Conservation (phyloP, 306 rosid genomes). For the Aeschynomene evenia region DNA sequence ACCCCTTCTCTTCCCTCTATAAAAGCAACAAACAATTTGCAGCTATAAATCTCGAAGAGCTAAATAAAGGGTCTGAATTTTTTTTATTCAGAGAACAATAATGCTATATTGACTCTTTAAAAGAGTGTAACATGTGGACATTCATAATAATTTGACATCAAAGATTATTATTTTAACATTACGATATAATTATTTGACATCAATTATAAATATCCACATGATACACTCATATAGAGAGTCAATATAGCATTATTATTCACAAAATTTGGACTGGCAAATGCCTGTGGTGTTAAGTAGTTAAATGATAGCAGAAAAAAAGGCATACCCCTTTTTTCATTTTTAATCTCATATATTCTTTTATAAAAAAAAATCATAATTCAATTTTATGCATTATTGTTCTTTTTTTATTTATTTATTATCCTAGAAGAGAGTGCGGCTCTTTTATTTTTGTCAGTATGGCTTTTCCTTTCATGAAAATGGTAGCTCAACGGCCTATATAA, state of each 20-base stretch:
- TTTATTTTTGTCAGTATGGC: constrained; percentile 48
- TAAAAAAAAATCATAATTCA: neutral
- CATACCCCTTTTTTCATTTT: neutral
- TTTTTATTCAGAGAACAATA: too few species aligned
- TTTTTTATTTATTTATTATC: neutral
- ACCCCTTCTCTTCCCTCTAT: constrained; percentile 20
- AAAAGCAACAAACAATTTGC: constrained; percentile 25
- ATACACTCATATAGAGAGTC: too few species aligned
- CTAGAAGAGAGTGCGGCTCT: constrained; percentile 43
- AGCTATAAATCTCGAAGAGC: constrained; percentile 31
- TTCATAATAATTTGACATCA: too few species aligned
- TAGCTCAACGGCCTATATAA: constrained; percentile 57
- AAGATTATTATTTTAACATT: too few species aligned
- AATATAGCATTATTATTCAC: too few species aligned
- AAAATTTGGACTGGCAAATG: constrained; percentile 2
- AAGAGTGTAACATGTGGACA: too few species aligned
- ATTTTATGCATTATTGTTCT: neutral
- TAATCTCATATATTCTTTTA: neutral
- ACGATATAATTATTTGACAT: too few species aligned
- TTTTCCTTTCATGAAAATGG: constrained; percentile 23
- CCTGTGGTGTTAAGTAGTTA: neutral
- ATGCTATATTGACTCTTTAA: too few species aligned
- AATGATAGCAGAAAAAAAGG: constrained; percentile 28
- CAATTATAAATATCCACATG: too few species aligned
- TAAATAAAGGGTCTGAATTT: constrained; percentile 23